phyloP scores from a whole-genome alignment of 148 eudicot species.

The Heliamphora exappendiculata region DNA sequence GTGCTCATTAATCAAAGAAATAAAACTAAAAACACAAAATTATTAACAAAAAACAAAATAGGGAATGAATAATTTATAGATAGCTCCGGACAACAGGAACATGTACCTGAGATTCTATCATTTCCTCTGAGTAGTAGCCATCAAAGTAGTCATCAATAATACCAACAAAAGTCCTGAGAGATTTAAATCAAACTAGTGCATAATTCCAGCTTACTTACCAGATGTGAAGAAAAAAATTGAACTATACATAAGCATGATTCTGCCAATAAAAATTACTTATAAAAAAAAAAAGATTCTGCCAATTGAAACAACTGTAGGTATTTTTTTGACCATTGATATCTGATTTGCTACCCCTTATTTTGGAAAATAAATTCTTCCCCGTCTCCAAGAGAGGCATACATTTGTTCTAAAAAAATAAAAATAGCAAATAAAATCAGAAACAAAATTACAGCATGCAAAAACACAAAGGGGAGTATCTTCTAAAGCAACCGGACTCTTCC shows the following conservation, averaged over 20 bases:
- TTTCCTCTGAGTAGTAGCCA: slow-evolving; percentile 79
- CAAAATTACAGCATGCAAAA: background rate
- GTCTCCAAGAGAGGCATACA: background rate
- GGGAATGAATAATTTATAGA: background rate
- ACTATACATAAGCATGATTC: background rate
- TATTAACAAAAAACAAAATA: background rate
- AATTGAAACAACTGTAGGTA: background rate
- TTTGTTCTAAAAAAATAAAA: background rate
- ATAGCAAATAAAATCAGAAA: background rate
- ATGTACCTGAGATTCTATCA: slow-evolving; percentile 91
- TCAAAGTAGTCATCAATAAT: slow-evolving; percentile 81
- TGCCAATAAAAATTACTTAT: background rate
- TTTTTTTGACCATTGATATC: background rate
- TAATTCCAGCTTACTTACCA: background rate
- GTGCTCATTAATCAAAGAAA: background rate
- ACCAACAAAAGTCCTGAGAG: slow-evolving; percentile 75
- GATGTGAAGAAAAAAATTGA: background rate
- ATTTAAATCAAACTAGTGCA: slow-evolving; percentile 14
- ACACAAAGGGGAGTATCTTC: background rate
- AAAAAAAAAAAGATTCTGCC: background rate
- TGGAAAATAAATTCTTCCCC: slow-evolving; percentile 3
- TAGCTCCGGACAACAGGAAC: background rate
- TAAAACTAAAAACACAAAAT: background rate
- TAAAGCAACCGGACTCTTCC: background rate
- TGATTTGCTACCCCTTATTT: background rate